phyloP scores from a whole-genome alignment of 805 yeast species.

The Metschnikowia reukaufii region DNA sequence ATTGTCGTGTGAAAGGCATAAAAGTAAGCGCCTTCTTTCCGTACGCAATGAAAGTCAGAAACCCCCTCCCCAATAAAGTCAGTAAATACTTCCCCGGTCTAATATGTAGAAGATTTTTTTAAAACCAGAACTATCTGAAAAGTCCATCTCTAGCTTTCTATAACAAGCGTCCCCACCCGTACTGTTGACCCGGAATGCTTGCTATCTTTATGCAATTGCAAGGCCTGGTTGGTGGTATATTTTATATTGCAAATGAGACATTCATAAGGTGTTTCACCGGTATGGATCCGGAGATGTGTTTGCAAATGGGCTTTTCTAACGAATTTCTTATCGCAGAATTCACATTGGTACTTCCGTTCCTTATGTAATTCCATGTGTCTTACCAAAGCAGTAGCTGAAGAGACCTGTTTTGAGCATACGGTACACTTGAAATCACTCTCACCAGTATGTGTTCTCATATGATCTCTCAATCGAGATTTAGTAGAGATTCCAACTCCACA shows the following conservation, averaged over 20 bases:
- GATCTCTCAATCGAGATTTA: background rate
- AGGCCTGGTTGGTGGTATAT: background rate
- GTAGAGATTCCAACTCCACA: background rate
- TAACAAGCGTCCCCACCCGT: background rate
- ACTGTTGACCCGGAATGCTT: background rate
- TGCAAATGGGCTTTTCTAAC: background rate
- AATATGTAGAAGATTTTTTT: no score
- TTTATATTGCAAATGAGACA: background rate
- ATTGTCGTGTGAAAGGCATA: no score
- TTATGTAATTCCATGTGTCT: background rate
- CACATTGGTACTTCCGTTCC: background rate
- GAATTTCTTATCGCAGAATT: background rate
- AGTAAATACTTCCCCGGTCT: no score
- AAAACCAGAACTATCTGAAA: background rate
- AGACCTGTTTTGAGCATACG: background rate
- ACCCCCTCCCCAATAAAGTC: no score
- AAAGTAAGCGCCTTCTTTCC: no score
- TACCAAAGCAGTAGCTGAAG: background rate
- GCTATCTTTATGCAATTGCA: background rate
- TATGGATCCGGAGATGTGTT: background rate
- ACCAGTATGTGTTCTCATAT: background rate
- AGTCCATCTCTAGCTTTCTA: background rate
- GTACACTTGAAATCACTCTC: background rate
- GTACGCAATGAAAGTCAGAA: no score
- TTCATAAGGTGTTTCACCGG: background rate